These are phyloP conservation scores for Cryptosporidium ubiquitum DNA, from an alignment of 169 alveolate species.

Conservation along the genomic window DNA sequence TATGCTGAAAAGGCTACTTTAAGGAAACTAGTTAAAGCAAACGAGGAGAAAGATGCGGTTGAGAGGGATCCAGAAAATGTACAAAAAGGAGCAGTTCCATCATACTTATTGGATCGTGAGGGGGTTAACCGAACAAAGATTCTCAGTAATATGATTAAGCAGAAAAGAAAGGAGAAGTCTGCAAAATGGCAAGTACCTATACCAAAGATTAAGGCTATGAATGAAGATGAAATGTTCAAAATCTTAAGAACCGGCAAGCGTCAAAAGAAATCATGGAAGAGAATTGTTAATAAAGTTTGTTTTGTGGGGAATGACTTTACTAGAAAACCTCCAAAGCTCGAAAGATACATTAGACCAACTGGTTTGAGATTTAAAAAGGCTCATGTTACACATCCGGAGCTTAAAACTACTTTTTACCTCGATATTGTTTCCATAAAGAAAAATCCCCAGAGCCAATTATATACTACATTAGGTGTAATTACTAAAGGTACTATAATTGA, in stretches of 20 bases:
- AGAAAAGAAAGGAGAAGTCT: slow-evolving; percentile 98
- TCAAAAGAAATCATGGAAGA: slow-evolving; percentile 97
- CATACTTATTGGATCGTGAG: slow-evolving; percentile 98
- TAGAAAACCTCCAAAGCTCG: slow-evolving; percentile 99
- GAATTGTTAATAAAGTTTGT: slow-evolving; percentile 97
- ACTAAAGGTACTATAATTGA: slow-evolving; percentile 98
- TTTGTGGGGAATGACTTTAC: slow-evolving; percentile 98
- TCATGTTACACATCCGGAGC: slow-evolving; percentile 98
- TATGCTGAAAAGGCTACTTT: slow-evolving; percentile 98
- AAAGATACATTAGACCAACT: slow-evolving; percentile 97
- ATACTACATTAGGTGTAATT: slow-evolving; percentile 97
- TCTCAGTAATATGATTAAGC: slow-evolving; percentile 97
- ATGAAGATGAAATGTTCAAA: slow-evolving; percentile 92
- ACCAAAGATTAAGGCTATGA: slow-evolving; percentile 94
- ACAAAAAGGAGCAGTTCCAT: slow-evolving; percentile 98
- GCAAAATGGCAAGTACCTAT: slow-evolving; percentile 99
- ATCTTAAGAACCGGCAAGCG: slow-evolving; percentile 95
- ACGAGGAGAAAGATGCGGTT: slow-evolving; percentile 93
- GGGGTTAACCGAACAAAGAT: slow-evolving; percentile 93
- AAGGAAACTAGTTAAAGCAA: slow-evolving; percentile 91
- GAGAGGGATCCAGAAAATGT: slow-evolving; percentile 84
- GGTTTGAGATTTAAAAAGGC: slow-evolving; percentile 98
- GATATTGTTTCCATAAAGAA: slow-evolving; percentile 97
- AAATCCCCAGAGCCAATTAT: slow-evolving; percentile 96
- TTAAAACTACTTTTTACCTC: slow-evolving; percentile 94